Evolutionary conservation across 176 grass and related monocot genomes (phyloP).

Genomic region (Juncus effusus): DNA sequence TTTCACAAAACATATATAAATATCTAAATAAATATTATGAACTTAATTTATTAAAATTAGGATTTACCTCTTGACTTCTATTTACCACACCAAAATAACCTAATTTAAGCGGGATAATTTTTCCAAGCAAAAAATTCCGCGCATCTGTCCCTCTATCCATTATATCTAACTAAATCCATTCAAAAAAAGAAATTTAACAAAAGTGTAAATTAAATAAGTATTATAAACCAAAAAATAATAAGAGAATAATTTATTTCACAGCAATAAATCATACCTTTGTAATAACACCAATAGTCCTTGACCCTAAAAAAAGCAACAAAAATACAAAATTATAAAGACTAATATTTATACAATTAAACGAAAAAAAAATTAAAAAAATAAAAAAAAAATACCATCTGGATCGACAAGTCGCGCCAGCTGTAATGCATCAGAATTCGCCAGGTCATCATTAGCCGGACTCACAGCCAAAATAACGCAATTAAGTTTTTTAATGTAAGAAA

Average conservation of each 20-base stretch:
- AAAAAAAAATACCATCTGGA: conserved; percentile 56
- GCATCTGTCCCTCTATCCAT: conserved; percentile 99
- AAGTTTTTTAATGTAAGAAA: conserved; percentile 81
- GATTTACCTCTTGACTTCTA: conserved; percentile 87
- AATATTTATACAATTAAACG: background rate
- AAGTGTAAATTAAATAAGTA: too few species aligned
- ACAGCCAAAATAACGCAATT: conserved; percentile 95
- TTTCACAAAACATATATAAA: conserved; percentile 9
- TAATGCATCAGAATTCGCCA: conserved; percentile 90
- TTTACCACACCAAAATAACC: conserved; percentile 93
- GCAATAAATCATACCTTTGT: conserved; percentile 57
- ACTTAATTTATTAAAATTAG: conserved; percentile 8
- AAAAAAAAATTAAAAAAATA: background rate
- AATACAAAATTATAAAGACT: background rate
- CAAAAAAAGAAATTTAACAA: conserved; percentile 31
- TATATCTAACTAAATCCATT: conserved; percentile 79
- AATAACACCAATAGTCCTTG: conserved; percentile 93
- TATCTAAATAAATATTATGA: conserved; percentile 5
- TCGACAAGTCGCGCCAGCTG: conserved; percentile 90
- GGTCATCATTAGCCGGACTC: conserved; percentile 86
- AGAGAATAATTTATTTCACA: background rate
- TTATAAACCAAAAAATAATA: background rate
- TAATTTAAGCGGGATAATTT: conserved; percentile 80
- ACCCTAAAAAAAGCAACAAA: conserved; percentile 48
- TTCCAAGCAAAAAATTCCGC: conserved; percentile 86